Percentiles rank a stretch among this genome's conserved stretches.
These are phyloP conservation scores for Venturia carpophila DNA, from an alignment of 2,329 filamentous ascomycete genomes.

Conservation along the genomic window DNA sequence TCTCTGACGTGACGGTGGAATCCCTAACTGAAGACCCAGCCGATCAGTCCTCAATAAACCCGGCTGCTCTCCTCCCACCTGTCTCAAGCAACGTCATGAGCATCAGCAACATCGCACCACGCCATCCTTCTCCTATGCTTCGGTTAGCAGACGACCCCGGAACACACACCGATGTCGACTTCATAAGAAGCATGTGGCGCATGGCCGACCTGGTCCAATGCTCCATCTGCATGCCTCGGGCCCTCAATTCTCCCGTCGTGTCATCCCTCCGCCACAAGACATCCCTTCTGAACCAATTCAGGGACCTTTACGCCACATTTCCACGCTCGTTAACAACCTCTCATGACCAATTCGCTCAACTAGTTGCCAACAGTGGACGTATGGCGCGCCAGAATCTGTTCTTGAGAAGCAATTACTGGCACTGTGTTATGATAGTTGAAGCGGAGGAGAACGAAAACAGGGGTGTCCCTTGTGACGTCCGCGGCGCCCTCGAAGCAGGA, in stretches of 20 bases:
- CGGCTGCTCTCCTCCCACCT: constrained; percentile 47
- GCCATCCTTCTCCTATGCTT: constrained; percentile 26
- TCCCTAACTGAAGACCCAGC: constrained; percentile 57
- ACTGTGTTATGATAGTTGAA: constrained; percentile 73
- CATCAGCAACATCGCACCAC: constrained; percentile 41
- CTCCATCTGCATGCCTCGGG: constrained; percentile 65
- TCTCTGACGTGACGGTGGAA: constrained; percentile 71
- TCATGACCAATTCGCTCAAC: constrained; percentile 48
- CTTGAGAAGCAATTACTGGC: constrained; percentile 73
- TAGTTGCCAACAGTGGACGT: constrained; percentile 54
- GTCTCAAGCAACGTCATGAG: constrained; percentile 40
- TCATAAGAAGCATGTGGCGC: constrained; percentile 70
- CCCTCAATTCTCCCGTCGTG: constrained; percentile 64
- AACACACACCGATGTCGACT: constrained; percentile 34
- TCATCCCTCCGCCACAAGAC: constrained; percentile 60
- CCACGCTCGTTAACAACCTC: constrained; percentile 62
- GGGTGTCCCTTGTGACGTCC: constrained; percentile 48
- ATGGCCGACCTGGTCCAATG: constrained; percentile 72
- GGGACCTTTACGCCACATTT: constrained; percentile 63
- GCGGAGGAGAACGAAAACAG: constrained; percentile 57
- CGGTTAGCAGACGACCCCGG: constrained; percentile 23
- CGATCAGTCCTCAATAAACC: constrained; percentile 44
- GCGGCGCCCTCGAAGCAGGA: constrained; percentile 65
- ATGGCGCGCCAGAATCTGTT: constrained; percentile 68
- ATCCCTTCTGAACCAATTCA: constrained; percentile 61